Conservation (phyloP, 768 basidiomycete genomes). For the Boletellus ananiceps region DNA sequence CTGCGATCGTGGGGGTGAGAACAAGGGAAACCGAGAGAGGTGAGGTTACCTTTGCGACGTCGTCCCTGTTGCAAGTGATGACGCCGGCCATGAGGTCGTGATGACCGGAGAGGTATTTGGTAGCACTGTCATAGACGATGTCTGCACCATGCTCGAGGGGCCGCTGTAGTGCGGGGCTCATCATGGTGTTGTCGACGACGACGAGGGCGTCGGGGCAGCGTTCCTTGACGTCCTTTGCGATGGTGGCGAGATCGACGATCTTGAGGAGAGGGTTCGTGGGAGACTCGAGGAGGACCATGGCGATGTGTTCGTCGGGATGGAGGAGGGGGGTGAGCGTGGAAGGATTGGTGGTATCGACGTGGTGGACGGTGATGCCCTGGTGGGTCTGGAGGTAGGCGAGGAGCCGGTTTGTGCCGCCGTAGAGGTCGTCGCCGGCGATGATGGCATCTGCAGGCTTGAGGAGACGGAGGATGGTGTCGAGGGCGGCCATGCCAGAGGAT, state of each 20-base stretch:
- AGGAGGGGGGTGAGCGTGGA: slow-evolving; percentile 57
- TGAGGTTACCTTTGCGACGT: slow-evolving; percentile 67
- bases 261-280: slow-evolving; percentile 97
- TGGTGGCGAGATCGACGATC: slow-evolving; percentile 83
- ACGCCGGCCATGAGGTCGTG: slow-evolving; percentile 99
- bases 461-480: slow-evolving; percentile 90
- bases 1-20: slow-evolving; percentile 35
- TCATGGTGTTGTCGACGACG: slow-evolving; percentile 98
- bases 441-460: slow-evolving; percentile 95
- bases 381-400: slow-evolving; percentile 84
- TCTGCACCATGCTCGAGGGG: slow-evolving; percentile 96
- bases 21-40: neutral
- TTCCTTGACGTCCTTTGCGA: slow-evolving; percentile 80
- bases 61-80: slow-evolving; percentile 87
- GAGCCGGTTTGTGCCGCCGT: slow-evolving; percentile 96
- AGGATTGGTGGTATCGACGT: slow-evolving; percentile 88
- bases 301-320: slow-evolving; percentile 60
- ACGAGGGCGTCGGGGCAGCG: slow-evolving; percentile 75
- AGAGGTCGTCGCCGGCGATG: slow-evolving; percentile 94
- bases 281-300: slow-evolving; percentile 95
- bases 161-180: slow-evolving; percentile 96
- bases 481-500: slow-evolving; percentile 96
- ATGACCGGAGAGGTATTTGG: slow-evolving; percentile 96
- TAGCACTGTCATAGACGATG: slow-evolving; percentile 96
- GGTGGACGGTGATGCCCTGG: slow-evolving; percentile 84